Percentiles rank a stretch among this genome's conserved stretches.
Conservation (phyloP, 306 rosid species). For the Casuarina cunninghamiana region DNA sequence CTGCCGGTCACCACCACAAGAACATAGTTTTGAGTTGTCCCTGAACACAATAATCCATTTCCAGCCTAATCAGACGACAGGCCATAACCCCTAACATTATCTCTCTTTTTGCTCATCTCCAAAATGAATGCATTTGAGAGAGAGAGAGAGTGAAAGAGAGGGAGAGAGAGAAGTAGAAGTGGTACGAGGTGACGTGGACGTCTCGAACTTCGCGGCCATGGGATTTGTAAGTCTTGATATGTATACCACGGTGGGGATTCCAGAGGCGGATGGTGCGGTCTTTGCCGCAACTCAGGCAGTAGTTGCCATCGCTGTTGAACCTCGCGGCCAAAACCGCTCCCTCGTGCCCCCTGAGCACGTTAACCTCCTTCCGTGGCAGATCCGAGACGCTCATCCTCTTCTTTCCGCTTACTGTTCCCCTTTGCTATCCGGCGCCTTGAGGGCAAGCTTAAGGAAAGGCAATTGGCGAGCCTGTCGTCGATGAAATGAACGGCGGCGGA, state of each 20-base stretch:
- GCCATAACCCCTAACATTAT: no score
- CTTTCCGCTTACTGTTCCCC: conserved; percentile 3
- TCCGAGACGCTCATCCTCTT: conserved; percentile 51
- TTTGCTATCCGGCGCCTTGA: neutral
- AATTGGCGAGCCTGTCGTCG: no score
- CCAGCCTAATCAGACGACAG: neutral
- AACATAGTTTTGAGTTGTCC: conserved; percentile 83
- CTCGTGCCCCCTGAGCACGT: conserved; percentile 78
- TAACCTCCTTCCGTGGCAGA: conserved; percentile 58
- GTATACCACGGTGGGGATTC: conserved; percentile 96
- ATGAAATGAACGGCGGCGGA: no score
- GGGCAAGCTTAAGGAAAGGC: neutral
- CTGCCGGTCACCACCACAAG: conserved; percentile 90
- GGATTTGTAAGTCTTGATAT: conserved; percentile 87
- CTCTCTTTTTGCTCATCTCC: no score
- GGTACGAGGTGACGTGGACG: conserved; percentile 74
- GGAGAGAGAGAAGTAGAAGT: conserved; percentile 10
- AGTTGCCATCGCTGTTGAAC: conserved; percentile 78
- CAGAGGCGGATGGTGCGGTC: conserved; percentile 94
- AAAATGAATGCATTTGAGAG: neutral
- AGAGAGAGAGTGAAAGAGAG: neutral
- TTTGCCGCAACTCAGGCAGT: conserved; percentile 78
- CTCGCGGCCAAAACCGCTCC: conserved; percentile 77
- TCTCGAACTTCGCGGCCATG: conserved; percentile 91
- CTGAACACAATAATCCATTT: conserved; percentile 28